Evolutionary conservation across 2,329 filamentous ascomycete species (phyloP).

Genomic region (Colletotrichum endophyticum): DNA sequence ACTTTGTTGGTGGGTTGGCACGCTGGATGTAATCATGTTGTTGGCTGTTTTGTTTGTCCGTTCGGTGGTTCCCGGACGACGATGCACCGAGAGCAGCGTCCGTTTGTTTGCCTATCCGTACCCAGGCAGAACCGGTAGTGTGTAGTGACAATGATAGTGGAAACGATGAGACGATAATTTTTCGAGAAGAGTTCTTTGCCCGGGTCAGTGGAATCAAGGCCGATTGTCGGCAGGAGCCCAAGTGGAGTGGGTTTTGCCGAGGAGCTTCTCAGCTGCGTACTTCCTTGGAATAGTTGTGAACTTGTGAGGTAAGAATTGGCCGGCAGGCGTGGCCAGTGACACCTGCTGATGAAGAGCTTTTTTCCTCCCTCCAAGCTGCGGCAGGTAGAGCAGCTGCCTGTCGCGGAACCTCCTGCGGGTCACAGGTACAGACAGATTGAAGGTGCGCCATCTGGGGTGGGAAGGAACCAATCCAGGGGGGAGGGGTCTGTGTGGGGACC

Average conservation of each 20-base stretch:
- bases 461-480: not conserved
- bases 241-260: slow-evolving; percentile 1
- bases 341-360: not conserved
- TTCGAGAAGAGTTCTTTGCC: not conserved
- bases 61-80: not conserved
- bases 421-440: not conserved
- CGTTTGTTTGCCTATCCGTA: not conserved
- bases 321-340: not conserved
- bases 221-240: not conserved
- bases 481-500: not conserved
- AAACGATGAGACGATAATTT: not conserved
- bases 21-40: not conserved
- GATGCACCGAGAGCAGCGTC: not conserved
- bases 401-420: slow-evolving; percentile 1
- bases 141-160: not conserved
- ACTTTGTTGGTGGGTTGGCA: not conserved
- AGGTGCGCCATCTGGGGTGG: not conserved
- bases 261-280: not conserved
- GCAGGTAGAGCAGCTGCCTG: not conserved
- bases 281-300: not conserved
- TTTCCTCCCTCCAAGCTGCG: not conserved
- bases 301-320: not conserved
- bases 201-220: not conserved
- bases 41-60: not conserved
- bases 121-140: not conserved